Conservation (phyloP, 306 rosid species). For the Cucurbita maxima region DNA sequence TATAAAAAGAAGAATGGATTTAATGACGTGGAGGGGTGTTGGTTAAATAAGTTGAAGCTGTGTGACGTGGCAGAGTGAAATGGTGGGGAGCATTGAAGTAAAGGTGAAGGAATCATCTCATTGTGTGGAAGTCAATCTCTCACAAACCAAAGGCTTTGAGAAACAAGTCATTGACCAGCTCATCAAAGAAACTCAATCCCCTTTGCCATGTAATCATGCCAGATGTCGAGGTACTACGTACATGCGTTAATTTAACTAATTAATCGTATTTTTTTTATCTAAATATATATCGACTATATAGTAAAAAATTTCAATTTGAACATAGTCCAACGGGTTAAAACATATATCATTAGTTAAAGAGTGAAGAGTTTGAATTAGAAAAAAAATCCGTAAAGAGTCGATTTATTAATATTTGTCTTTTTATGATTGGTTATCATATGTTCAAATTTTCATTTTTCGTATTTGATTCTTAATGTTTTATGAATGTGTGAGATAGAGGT, state of each 20-base stretch:
- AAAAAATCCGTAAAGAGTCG: too few species aligned
- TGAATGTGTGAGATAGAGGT: too few species aligned
- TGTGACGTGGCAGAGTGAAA: slow-evolving; percentile 39
- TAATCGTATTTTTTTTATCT: neutral
- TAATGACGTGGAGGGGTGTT: neutral
- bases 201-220: slow-evolving; percentile 26
- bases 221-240: slow-evolving; percentile 39
- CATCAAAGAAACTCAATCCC: slow-evolving; percentile 38
- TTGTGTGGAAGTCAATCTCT: slow-evolving; percentile 63
- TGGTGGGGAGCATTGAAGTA: slow-evolving; percentile 38
- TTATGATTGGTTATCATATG: too few species aligned
- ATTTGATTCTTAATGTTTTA: too few species aligned
- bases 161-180: slow-evolving; percentile 57
- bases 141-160: slow-evolving; percentile 61
- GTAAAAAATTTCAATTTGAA: too few species aligned
- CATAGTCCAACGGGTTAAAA: too few species aligned
- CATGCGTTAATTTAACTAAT: neutral
- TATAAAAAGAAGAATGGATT: neutral
- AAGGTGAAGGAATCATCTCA: slow-evolving; percentile 33
- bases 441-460: too few species aligned
- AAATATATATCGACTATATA: neutral
- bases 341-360: too few species aligned
- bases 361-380: too few species aligned
- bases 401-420: too few species aligned
- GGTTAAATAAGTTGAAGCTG: neutral